phyloP scores from a whole-genome alignment of 2,329 filamentous ascomycete species.

The Magnaporthiopsis incrustans region DNA sequence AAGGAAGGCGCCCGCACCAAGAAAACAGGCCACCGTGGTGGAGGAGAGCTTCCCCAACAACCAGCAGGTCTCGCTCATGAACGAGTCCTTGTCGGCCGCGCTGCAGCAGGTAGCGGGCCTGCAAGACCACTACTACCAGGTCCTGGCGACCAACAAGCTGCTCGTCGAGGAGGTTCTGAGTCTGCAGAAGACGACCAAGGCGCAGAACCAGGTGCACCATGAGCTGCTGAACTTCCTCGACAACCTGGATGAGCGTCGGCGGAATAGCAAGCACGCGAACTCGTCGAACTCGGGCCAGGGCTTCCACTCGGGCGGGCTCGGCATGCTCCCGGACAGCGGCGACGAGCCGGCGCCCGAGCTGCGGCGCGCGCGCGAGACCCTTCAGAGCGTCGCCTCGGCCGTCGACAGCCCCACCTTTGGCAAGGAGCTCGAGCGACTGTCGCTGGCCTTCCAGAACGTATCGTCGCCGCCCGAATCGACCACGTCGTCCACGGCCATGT shows the following conservation, averaged over 20 bases:
- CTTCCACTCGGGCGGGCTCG: slow-evolving; percentile 32
- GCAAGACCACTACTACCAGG: slow-evolving; percentile 75
- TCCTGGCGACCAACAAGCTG: slow-evolving; percentile 55
- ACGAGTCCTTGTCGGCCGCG: slow-evolving; percentile 79
- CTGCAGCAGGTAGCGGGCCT: slow-evolving; percentile 87
- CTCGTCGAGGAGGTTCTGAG: slow-evolving; percentile 54
- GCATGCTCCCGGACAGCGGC: slow-evolving; percentile 35
- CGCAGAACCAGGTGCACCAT: slow-evolving; percentile 48
- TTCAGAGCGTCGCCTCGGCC: slow-evolving; percentile 33
- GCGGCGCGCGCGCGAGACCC: slow-evolving; percentile 47
- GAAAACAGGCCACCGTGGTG: slow-evolving; percentile 59
- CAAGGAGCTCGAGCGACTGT: slow-evolving; percentile 47
- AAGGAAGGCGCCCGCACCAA: slow-evolving; percentile 84
- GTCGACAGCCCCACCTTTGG: slow-evolving; percentile 44
- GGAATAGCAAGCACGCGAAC: slow-evolving; percentile 30
- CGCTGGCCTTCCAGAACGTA: slow-evolving; percentile 37
- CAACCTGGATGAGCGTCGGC: slow-evolving; percentile 37
- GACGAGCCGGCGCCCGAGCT: slow-evolving; percentile 43
- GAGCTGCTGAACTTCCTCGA: slow-evolving; percentile 50
- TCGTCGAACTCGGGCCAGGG: slow-evolving; percentile 28
- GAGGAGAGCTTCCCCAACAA: slow-evolving; percentile 66
- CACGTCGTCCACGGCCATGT: slow-evolving; percentile 43
- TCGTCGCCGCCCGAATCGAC: slow-evolving; percentile 44
- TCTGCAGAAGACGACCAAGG: slow-evolving; percentile 52
- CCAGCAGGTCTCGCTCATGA: slow-evolving; percentile 84